Conservation (phyloP, 257 asterid genomes). For the Anisodus tanguticus region DNA sequence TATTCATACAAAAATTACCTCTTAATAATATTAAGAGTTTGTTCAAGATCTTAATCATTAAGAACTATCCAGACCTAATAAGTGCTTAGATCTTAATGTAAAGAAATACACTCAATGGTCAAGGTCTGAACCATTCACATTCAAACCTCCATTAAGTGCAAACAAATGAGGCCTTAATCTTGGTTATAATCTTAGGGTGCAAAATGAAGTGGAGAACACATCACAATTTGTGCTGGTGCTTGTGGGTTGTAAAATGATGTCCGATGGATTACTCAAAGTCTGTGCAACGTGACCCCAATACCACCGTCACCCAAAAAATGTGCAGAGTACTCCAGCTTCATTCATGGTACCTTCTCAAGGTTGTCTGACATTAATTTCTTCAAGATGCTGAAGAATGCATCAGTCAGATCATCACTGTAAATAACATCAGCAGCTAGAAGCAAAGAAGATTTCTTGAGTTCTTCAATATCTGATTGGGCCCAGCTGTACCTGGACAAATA, state of each 20-base stretch:
- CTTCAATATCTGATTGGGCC: conserved; percentile 69
- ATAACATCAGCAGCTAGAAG: conserved; percentile 96
- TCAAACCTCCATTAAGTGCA: too few species aligned
- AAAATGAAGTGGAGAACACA: neutral
- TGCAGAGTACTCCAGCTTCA: conserved; percentile 8
- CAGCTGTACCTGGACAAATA: conserved; percentile 62
- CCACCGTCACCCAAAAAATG: neutral
- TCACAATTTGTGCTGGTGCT: neutral
- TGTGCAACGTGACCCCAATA: neutral
- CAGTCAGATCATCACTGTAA: conserved; percentile 79
- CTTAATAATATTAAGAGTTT: too few species aligned
- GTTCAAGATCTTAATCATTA: too few species aligned
- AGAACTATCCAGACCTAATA: too few species aligned
- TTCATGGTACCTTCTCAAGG: conserved; percentile 63
- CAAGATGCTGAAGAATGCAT: conserved; percentile 67
- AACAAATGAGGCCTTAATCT: neutral
- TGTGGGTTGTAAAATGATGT: neutral
- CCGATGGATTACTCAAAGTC: neutral
- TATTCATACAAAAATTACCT: too few species aligned
- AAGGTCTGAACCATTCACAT: too few species aligned
- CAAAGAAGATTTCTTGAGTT: conserved; percentile 70
- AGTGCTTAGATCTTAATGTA: too few species aligned
- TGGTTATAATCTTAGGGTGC: neutral
- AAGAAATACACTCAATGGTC: too few species aligned
- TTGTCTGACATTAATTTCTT: conserved; percentile 61